Base-by-base conservation (phyloP, 2,329 filamentous ascomycete genomes). In the Aplosporella prunicola region DNA sequence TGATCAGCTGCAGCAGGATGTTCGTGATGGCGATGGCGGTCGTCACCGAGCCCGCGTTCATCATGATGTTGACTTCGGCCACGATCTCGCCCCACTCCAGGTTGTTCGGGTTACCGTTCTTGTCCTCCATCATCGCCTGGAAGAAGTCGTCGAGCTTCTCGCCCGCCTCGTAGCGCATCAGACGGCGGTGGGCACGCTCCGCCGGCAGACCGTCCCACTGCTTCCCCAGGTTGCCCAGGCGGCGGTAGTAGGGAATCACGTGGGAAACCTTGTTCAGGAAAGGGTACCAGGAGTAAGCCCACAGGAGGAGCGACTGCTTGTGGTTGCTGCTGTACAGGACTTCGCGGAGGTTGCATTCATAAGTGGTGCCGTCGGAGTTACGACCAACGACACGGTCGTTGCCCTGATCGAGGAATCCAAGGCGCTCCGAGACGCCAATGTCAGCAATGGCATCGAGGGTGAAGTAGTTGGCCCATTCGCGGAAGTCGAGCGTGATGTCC, bases 371-470 rank as follows among this genome's bases (percentile, higher is more conserved):
- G 42, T 71, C 63, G 37, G 62, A 61, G 5, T 54, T 48, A 41
- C 67, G 57, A 3, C 62, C 67, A 3, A 53, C 56, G 24, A 64
- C 57, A 7, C 57, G 47, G 41, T 73, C 69, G 35, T 64, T 51
- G 2, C 70, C 71, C 15, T 54, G 49, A 29, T 72, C 70, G 2
- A 75, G 58, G 43, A 73, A 68, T 1, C 68, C 66, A 2, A 74
- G 60, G n/a, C 57, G 60, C 35, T 71, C 63, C 1, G 60, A 66
- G 0, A 74, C 56, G 2, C 69, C 71, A 48, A 76, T 75, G 36
- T 74, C 68, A 11, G 67, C 69, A 34, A 75, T 74, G 2, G 69
- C 71, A 40, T 76, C 71, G 10, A 74, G 56, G 0, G 68, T 70
- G 50, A 75, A 74, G 55, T 70, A 71, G 51, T 73, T 75, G 16